Evolutionary conservation across 2,329 filamentous ascomycete species (phyloP), one percentile per base, ranked within the genome.

Genomic region (Diaporthe humulicola): DNA sequence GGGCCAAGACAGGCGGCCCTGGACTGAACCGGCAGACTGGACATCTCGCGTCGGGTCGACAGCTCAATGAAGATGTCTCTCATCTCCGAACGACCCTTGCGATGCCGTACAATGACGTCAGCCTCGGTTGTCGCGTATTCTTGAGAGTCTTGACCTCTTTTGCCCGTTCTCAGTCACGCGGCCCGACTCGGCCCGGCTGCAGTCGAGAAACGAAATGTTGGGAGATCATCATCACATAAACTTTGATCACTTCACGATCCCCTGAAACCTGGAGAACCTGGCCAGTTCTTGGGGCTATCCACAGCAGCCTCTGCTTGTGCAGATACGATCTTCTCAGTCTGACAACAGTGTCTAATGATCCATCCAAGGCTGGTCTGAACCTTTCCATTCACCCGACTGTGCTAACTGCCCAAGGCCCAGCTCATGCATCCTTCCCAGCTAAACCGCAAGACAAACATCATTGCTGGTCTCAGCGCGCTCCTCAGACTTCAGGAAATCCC

Each of bases 11-110:
- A 52, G 70, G 30, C 69, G 42, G 33, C 22, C 22, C 28, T 52
- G 45, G 30, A 12, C 61, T 52, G 45, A n/a, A n/a, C n/a, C n/a
- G n/a, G n/a, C n/a, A n/a, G n/a, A n/a, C n/a, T n/a, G n/a, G n/a
- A n/a, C n/a, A n/a, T 17, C 42, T 60, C 36, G 36, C n/a, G 7
- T 40, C 57, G 57, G 57, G 19, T 40, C 25, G 28, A 50, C 42
- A 67, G 45, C 64, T 67, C 30, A 3, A 52, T 38, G 42, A 69
- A 40, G 15, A 69, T 40, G 30, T 19, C 40, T 30, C 17, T 69
- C 64, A 69, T 69, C 48, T 54, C 64, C 64, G 64, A 36, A 36
- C 45, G 33, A 38, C 64, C 64, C 64, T 67, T 22, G 45, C 45
- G 22, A 28, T 54, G 8, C 10, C 6, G 64, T 22, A 25, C 30